These are phyloP conservation scores for Mycena indigotica DNA, from an alignment of 768 basidiomycete species.

Conservation along the genomic window DNA sequence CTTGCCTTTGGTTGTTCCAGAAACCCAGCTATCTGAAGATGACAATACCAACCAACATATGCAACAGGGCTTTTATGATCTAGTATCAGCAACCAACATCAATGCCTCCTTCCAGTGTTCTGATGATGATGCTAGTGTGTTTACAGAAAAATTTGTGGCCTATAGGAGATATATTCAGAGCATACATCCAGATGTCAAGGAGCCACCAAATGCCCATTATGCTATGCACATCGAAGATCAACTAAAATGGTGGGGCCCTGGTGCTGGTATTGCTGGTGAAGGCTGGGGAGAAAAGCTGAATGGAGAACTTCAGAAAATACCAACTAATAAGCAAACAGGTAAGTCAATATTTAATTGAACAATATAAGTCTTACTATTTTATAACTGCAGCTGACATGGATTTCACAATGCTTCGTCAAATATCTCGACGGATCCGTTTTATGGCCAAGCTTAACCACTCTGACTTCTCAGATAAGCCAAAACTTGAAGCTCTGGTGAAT, in stretches of 20 bases:
- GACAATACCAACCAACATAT: background rate
- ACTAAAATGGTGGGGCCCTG: conserved; percentile 24
- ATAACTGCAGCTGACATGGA: conserved; percentile 2
- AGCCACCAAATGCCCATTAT: conserved; percentile 22
- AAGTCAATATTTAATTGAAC: background rate
- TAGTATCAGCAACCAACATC: conserved; percentile 16
- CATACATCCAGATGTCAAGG: conserved; percentile 7
- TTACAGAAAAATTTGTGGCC: conserved; percentile 1
- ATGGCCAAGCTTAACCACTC: background rate
- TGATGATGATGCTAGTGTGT: conserved; percentile 16
- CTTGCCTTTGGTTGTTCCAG: conserved; percentile 20
- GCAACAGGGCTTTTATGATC: conserved; percentile 12
- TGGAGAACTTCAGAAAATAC: conserved; percentile 8
- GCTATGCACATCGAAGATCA: conserved; percentile 17
- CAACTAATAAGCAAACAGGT: conserved; percentile 7
- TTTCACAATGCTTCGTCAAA: conserved; percentile 1
- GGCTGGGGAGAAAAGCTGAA: conserved; percentile 23
- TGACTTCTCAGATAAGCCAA: conserved; percentile 12
- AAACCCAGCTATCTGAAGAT: background rate
- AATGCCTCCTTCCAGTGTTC: conserved; percentile 13
- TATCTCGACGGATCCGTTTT: background rate
- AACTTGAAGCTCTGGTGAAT: background rate
- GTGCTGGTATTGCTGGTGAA: conserved; percentile 16
- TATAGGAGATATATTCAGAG: conserved; percentile 15
- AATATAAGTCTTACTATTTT: background rate